phyloP scores from a whole-genome alignment of 2,329 filamentous ascomycete genomes.

The Fusarium sp. region DNA sequence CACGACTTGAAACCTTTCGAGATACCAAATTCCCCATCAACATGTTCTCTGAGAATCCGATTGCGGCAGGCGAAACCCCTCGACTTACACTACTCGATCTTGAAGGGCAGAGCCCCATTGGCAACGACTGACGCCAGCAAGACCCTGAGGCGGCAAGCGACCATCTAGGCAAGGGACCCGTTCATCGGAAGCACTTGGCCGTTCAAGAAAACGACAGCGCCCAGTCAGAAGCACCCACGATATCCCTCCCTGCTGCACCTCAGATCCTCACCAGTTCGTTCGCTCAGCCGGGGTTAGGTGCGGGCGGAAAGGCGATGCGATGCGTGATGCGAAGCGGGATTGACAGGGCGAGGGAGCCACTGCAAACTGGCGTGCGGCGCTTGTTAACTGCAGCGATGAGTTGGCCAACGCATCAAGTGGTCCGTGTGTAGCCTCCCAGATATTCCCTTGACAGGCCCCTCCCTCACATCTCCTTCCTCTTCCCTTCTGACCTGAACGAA shows the following conservation, averaged over 20 bases:
- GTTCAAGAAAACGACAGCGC: slow-evolving; percentile 21
- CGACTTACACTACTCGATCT: slow-evolving; percentile 3
- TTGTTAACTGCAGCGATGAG: slow-evolving; percentile 58
- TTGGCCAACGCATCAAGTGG: slow-evolving; percentile 58
- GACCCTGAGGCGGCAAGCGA: slow-evolving; percentile 3
- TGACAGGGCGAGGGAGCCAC: slow-evolving; percentile 41
- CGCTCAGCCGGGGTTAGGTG: slow-evolving; percentile 30
- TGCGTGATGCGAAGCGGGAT: slow-evolving; percentile 40
- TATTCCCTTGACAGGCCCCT: slow-evolving; percentile 44
- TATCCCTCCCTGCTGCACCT: slow-evolving; percentile 32
- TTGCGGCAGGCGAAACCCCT: background rate
- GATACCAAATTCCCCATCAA: background rate
- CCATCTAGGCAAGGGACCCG: slow-evolving; percentile 16
- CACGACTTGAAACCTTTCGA: background rate
- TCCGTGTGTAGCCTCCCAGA: slow-evolving; percentile 53
- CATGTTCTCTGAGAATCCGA: background rate
- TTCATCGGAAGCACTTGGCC: slow-evolving; percentile 37
- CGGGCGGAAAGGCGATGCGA: slow-evolving; percentile 36
- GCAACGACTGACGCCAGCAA: slow-evolving; percentile 6
- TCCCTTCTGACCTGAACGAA: slow-evolving; percentile 18
- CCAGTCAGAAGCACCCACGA: slow-evolving; percentile 39
- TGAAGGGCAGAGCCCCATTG: background rate
- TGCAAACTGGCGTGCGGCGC: slow-evolving; percentile 44
- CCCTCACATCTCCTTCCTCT: slow-evolving; percentile 32
- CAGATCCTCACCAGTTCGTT: slow-evolving; percentile 39